A percentile compares a stretch with the other conserved stretches of the same genome.
Evolutionary conservation across 306 rosid genomes (phyloP).

Genomic region (Lablab purpureus): DNA sequence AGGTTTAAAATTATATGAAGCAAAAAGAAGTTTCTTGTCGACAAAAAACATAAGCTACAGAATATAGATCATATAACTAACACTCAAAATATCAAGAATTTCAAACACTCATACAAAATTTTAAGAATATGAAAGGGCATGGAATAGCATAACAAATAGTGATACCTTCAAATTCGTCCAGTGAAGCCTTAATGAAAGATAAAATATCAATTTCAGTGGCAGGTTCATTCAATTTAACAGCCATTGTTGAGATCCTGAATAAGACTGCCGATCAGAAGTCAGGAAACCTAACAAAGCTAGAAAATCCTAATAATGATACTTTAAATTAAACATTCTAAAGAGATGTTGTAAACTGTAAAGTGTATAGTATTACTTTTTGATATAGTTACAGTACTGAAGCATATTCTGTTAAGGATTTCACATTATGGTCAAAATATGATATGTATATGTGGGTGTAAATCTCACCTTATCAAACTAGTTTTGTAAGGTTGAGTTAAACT

Average conservation of each 20-base stretch:
- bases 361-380: background rate
- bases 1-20: slow-evolving; percentile 20
- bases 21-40: background rate
- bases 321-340: background rate
- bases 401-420: no score
- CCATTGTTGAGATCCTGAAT: slow-evolving; percentile 70
- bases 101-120: no score
- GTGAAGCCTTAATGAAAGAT: slow-evolving; percentile 68
- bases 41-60: background rate
- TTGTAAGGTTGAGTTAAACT: no score
- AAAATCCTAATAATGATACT: slow-evolving; percentile 25
- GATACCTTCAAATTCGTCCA: slow-evolving; percentile 75
- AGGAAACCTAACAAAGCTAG: slow-evolving; percentile 52
- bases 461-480: no score
- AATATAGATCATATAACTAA: slow-evolving; percentile 27
- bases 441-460: no score
- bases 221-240: slow-evolving; percentile 55
- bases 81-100: background rate
- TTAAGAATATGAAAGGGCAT: background rate
- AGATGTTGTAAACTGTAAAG: no score
- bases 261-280: slow-evolving; percentile 62
- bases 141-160: slow-evolving; percentile 32
- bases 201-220: slow-evolving; percentile 56
- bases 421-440: no score
- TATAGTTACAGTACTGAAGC: background rate